Evolutionary conservation across 345 rosid genomes (phyloP).

Genomic region (Eucalyptus cladocalyx): DNA sequence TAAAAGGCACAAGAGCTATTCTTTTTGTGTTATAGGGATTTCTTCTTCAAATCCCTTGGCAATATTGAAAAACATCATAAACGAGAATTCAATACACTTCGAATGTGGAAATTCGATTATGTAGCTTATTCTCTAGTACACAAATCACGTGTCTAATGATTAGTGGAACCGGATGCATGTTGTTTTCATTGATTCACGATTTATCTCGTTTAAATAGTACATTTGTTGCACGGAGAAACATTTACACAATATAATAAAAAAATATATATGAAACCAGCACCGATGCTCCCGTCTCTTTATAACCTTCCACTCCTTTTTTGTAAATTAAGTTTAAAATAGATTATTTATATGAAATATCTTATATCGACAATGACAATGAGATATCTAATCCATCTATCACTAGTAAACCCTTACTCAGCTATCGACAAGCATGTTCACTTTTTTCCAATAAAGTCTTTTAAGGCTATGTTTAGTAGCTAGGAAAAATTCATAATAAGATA

Average conservation of each 20-base stretch:
- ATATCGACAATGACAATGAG: fast-evolving
- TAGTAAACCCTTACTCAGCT: fast-evolving
- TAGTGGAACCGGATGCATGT: fast-evolving
- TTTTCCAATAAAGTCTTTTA: background rate
- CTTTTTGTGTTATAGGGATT: fast-evolving
- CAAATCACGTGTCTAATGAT: background rate
- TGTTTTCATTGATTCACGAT: fast-evolving
- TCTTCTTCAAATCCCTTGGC: background rate
- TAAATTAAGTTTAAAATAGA: too few relatives aligned
- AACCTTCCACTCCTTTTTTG: background rate
- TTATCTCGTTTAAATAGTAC: fast-evolving
- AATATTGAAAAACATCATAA: background rate
- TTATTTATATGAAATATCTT: too few relatives aligned
- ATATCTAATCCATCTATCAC: too few relatives aligned
- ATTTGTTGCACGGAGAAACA: background rate
- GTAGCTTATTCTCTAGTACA: background rate
- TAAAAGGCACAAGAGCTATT: background rate
- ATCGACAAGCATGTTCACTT: too few relatives aligned
- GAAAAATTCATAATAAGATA: background rate
- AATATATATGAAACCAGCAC: too few relatives aligned
- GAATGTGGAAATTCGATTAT: fast-evolving
- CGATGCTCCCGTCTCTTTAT: background rate
- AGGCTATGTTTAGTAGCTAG: fast-evolving
- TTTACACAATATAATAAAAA: fast-evolving
- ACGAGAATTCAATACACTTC: fast-evolving